Evolutionary conservation across 1,139 yeast species (phyloP).

Genomic region (Candida albicans): DNA sequence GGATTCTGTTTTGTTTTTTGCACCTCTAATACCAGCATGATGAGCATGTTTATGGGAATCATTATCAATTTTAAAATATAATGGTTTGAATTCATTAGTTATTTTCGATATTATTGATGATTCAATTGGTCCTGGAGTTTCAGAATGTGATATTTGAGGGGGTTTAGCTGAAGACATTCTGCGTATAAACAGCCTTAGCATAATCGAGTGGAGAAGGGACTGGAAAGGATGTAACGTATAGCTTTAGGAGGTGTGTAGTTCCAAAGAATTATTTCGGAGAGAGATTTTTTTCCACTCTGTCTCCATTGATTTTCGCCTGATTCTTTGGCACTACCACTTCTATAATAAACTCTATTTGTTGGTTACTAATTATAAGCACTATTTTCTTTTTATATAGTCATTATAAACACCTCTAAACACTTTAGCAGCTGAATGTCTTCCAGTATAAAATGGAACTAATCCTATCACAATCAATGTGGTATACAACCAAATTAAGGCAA

Average conservation of each 20-base stretch:
- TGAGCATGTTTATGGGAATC: conserved; percentile 90
- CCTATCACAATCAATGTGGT: conserved; percentile 33
- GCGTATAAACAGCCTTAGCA: conserved; percentile 3
- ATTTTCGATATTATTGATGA: conserved; percentile 37
- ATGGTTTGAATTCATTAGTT: conserved; percentile 47
- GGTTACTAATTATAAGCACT: neutral
- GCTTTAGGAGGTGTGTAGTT: too few species aligned
- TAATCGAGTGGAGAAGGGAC: too few species aligned
- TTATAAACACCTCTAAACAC: conserved; percentile 24
- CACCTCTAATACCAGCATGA: conserved; percentile 80
- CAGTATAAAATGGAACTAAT: conserved; percentile 38
- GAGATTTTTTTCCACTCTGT: too few species aligned
- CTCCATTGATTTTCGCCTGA: too few species aligned
- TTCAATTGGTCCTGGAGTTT: conserved; percentile 18
- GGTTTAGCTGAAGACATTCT: conserved; percentile 11
- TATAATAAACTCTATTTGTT: too few species aligned
- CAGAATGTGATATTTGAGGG: conserved; percentile 12
- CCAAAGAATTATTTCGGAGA: too few species aligned
- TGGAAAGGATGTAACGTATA: too few species aligned
- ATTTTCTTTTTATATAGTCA: conserved; percentile 16
- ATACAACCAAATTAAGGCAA: conserved; percentile 41
- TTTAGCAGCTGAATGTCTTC: conserved; percentile 27
- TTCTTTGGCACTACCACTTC: too few species aligned
- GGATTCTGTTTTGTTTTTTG: conserved; percentile 73
- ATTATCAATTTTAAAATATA: conserved; percentile 58